Base-by-base conservation (phyloP, 108 stramenopile genomes). In the Cyclotella distinguenda region DNA sequence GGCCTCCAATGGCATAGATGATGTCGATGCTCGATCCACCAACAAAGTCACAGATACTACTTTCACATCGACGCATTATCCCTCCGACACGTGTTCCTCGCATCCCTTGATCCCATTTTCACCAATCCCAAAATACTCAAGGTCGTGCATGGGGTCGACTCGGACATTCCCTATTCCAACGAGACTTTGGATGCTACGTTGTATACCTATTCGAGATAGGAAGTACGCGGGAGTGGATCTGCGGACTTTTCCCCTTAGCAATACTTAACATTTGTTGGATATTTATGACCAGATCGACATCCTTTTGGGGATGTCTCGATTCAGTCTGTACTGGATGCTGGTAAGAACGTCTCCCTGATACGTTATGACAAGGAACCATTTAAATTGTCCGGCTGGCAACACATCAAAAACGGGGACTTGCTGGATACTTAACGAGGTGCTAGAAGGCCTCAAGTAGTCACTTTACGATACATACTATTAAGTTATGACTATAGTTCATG, bases 141-240 rank as follows among this genome's bases (percentile, higher is more conserved):
- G 72, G 87, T 99, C 23, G 81, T 98, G 73, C 99, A 99, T 73
- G 99, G 99, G 19, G 93, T 94, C 15, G 95, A 96, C 66, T 85
- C 82, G 13, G 99, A 99, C 66, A 70, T 99, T 30, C 76, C 81
- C 12, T 99, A 98, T 82, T 99, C 6, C 99, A 99, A 76, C 89
- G 98, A 1, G 98, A 99, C 75, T 96, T 97, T 65, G 96, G 97
- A 33, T 70, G 98, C 27, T 99, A 97, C 78, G 71, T 99, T 19
- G 95, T 98, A 25, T 95, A 97, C 50, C 65, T 96, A 34, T 97
- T 98, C 59, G 98, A 99, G 70, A 98, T 97, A 2, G 90, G 81
- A 43, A 68, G 34, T 95, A 91, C 60, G 91, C 82, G 22, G 86
- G 81, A 9, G 47, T 95, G 12, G 51, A 79, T 25, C 96, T 98